Evolutionary conservation across 2,329 filamentous ascomycete genomes (phyloP), one percentile per base, ranked within the genome.

Genomic region (Amesomyces nigricolor): DNA sequence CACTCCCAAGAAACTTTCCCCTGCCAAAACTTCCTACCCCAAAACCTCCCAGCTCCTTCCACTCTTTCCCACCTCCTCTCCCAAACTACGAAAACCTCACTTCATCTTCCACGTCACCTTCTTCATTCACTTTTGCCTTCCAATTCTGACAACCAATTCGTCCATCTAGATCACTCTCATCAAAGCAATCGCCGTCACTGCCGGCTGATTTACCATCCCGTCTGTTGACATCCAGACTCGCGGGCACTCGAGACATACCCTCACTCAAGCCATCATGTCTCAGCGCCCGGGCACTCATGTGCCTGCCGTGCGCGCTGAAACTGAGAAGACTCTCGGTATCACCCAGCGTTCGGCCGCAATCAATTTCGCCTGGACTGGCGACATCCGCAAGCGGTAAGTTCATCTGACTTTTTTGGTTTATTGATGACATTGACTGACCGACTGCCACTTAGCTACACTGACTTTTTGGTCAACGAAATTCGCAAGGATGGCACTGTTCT

Each of bases 391-490:
- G 60, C 71, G 74, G 74, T 75, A 68, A 47, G 67, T 56, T 2
- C 13, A 44, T 32, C 5, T 46, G 2, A 4, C 16, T 46, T 35
- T 46, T 35, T 14, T 30, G 22, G 22, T 13, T 22, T 29, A 29
- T 14, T 30, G 11, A n/a, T 45, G 17, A n/a, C 17, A 14, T 14
- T 22, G 7, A 19, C 32, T 13, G 19, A 14, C 11, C 17, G n/a
- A 45, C 30, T 16, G 14, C 6, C 22, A 5, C 22, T 10, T 29
- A 83, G 89, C 62, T 96, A 91, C 70, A 92, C 91, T 4, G 91
- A 96, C 69, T 96, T 96, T 65, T 77, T 94, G 63, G 91, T 96
- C 64, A 91, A 95, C 66, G 91, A 96, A 71, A 92, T 96, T 59
- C 75, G 81, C 17, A 83, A 85, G 30, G 81, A 87, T 65, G 91